Conservation (phyloP, 768 basidiomycete species). For the Rhizopogon rudus region DNA sequence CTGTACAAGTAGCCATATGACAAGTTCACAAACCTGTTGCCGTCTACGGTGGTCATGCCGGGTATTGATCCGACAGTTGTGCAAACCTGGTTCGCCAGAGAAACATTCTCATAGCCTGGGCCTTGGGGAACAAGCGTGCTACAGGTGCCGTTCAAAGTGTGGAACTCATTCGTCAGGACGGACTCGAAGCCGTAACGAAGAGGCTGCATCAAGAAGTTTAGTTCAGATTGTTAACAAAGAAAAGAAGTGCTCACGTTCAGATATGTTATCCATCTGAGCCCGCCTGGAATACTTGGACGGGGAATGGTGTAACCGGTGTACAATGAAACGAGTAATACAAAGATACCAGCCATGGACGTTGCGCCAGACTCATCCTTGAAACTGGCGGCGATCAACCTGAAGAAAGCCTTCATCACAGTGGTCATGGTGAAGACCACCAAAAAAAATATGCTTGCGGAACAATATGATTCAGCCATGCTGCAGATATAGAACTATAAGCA, state of each 20-base stretch:
- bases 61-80: slow-evolving; percentile 35
- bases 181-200: slow-evolving; percentile 20
- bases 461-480: slow-evolving; percentile 34
- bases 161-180: slow-evolving; percentile 47
- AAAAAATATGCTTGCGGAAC: slow-evolving; percentile 49
- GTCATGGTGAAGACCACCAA: slow-evolving; percentile 49
- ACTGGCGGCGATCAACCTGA: slow-evolving; percentile 56
- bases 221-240: slow-evolving; percentile 28
- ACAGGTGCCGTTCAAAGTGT: slow-evolving; percentile 30
- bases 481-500: slow-evolving; percentile 24
- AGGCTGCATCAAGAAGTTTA: slow-evolving; percentile 31
- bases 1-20: slow-evolving; percentile 22
- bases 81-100: slow-evolving; percentile 37
- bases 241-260: slow-evolving; percentile 26
- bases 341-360: slow-evolving; percentile 24
- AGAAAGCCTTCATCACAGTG: slow-evolving; percentile 69
- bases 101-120: slow-evolving; percentile 28
- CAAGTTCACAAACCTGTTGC: slow-evolving; percentile 34
- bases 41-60: slow-evolving; percentile 36
- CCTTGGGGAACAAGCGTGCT: slow-evolving; percentile 27
- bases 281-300: slow-evolving; percentile 1
- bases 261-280: slow-evolving; percentile 15
- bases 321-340: slow-evolving; percentile 34
- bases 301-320: slow-evolving; percentile 39
- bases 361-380: slow-evolving; percentile 52